These are phyloP conservation scores for Lavandula angustifolia DNA, from an alignment of 257 asterid genomes.

Conservation along the genomic window DNA sequence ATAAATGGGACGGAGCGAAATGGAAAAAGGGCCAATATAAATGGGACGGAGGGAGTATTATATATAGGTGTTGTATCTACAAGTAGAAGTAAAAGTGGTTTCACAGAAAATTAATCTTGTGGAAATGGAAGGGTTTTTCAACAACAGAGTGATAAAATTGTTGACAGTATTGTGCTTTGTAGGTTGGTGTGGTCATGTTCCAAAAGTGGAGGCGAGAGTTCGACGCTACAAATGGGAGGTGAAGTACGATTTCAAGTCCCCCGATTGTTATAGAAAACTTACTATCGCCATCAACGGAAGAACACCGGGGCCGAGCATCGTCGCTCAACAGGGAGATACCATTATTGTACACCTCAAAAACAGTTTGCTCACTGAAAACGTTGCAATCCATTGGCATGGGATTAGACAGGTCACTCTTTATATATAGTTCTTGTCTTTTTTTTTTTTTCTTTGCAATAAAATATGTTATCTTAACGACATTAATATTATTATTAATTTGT, in stretches of 20 bases:
- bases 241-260: slow-evolving; percentile 75
- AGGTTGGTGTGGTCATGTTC: not conserved
- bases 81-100: no score
- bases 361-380: slow-evolving; percentile 69
- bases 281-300: slow-evolving; percentile 74
- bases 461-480: no score
- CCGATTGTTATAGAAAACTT: slow-evolving; percentile 74
- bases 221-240: slow-evolving; percentile 78
- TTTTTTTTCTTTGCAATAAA: no score
- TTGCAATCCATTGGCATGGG: slow-evolving; percentile 97
- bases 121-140: slow-evolving; percentile 20
- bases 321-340: slow-evolving; percentile 77
- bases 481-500: not conserved
- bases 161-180: slow-evolving; percentile 8
- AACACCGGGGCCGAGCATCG: slow-evolving; percentile 86
- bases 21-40: no score
- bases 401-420: slow-evolving; percentile 98
- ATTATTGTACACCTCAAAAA: slow-evolving; percentile 73
- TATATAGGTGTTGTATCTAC: no score
- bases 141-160: slow-evolving; percentile 8
- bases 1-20: no score
- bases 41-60: no score
- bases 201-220: slow-evolving; percentile 48
- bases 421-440: no score
- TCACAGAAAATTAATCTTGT: not conserved